Conservation (phyloP, 1,284 basidiomycete genomes). For the Chondrostereum purpureum region DNA sequence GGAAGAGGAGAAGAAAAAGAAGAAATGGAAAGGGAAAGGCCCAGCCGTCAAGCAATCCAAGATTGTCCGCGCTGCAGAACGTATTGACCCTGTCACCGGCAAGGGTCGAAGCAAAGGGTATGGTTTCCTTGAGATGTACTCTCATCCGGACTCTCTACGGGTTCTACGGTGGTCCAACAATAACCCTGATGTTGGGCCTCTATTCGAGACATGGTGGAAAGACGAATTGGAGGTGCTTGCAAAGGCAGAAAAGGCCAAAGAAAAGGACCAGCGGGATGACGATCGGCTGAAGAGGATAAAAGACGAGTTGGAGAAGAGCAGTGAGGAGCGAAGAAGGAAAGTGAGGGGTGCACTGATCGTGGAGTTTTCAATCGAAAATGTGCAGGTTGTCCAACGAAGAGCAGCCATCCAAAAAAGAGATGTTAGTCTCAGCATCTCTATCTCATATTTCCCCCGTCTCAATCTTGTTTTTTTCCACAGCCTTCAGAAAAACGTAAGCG, state of each 20-base stretch:
- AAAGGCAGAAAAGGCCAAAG: slow-evolving; percentile 49
- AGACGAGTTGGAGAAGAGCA: slow-evolving; percentile 50
- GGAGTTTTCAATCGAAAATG: slow-evolving; percentile 92
- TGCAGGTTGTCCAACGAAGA: slow-evolving; percentile 76
- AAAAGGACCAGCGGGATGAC: slow-evolving; percentile 40
- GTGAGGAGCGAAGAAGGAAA: slow-evolving; percentile 27
- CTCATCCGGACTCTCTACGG: slow-evolving; percentile 84
- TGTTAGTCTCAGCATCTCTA: not conserved
- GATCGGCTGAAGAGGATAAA: slow-evolving; percentile 51
- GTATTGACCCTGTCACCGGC: slow-evolving; percentile 82
- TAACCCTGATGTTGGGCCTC: slow-evolving; percentile 56
- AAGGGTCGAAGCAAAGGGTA: slow-evolving; percentile 89
- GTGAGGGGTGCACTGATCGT: slow-evolving; percentile 68
- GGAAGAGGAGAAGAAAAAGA: slow-evolving; percentile 17
- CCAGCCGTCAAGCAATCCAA: slow-evolving; percentile 83
- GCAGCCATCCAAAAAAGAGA: slow-evolving; percentile 36
- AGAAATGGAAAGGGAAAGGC: slow-evolving; percentile 26
- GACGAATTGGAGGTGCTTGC: slow-evolving; percentile 71
- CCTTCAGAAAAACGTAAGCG: slow-evolving; percentile 10
- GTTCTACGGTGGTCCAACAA: slow-evolving; percentile 94
- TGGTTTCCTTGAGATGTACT: slow-evolving; percentile 90
- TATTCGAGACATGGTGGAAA: slow-evolving; percentile 81
- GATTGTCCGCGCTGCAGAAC: slow-evolving; percentile 82
- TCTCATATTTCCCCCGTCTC: not conserved
- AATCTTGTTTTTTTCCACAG: slow-evolving; percentile 3